Evolutionary conservation across 2,329 filamentous ascomycete species (phyloP).

Genomic region (Calonectria fujianensis): DNA sequence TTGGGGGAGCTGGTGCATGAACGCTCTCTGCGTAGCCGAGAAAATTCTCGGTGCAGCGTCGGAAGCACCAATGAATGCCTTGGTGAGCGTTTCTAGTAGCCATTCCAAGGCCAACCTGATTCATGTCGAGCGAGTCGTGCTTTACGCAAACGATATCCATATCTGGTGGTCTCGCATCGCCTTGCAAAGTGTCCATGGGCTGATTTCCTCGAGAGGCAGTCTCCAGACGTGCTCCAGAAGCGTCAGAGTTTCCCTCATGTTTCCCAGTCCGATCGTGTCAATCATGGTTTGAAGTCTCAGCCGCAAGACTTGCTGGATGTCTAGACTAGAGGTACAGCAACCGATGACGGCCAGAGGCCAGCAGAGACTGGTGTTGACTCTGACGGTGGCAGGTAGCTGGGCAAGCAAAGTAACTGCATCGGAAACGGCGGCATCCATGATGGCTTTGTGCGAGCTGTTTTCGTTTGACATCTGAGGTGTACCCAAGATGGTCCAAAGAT

Average conservation of each 20-base stretch:
- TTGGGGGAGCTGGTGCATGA: neutral
- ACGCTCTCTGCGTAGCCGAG: neutral
- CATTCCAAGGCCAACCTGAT: neutral
- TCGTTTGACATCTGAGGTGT: constrained; percentile 51
- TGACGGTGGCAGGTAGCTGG: constrained; percentile 57
- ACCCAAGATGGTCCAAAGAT: constrained; percentile 62
- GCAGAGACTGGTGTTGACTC: constrained; percentile 64
- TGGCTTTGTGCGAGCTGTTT: constrained; percentile 48
- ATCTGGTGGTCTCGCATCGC: constrained; percentile 68
- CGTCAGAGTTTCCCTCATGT: constrained; percentile 65
- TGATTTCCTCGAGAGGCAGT: constrained; percentile 54
- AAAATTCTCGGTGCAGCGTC: neutral
- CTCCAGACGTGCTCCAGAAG: constrained; percentile 66
- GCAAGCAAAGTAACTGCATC: constrained; percentile 57
- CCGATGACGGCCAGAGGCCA: constrained; percentile 64
- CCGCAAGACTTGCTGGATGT: constrained; percentile 61
- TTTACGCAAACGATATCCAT: constrained; percentile 69
- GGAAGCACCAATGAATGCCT: neutral
- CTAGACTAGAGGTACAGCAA: constrained; percentile 59
- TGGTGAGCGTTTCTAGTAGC: neutral
- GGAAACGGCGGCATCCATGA: constrained; percentile 56
- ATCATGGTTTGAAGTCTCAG: constrained; percentile 60
- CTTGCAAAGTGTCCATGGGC: constrained; percentile 66
- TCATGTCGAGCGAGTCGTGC: neutral
- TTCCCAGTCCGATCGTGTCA: constrained; percentile 64